A percentile compares a stretch with the other conserved stretches of the same genome.
Conservation (phyloP, 1,284 basidiomycete species). For the Pyrrhoderma lamaoense region DNA sequence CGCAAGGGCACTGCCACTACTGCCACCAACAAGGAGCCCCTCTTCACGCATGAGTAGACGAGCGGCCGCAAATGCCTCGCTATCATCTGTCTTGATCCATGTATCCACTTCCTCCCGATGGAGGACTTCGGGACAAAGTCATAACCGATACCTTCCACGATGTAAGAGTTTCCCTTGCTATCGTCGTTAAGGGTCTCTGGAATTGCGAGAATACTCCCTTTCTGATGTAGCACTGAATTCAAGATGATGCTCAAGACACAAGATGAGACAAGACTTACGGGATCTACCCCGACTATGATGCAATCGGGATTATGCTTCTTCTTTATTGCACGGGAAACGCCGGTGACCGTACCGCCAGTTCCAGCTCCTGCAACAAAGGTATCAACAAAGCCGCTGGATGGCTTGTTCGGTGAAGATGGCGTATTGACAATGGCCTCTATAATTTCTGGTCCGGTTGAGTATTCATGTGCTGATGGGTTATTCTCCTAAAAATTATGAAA, state of each 20-base stretch:
- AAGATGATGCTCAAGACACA: background rate
- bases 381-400: conserved; percentile 71
- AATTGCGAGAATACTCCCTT: conserved; percentile 80
- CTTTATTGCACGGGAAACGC: conserved; percentile 78
- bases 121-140: conserved; percentile 87
- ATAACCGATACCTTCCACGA: conserved; percentile 93
- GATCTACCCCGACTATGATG: conserved; percentile 84
- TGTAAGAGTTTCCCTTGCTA: conserved; percentile 57
- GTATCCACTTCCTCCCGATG: conserved; percentile 55
- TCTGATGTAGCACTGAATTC: conserved; percentile 32
- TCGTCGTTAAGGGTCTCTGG: conserved; percentile 59
- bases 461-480: conserved; percentile 88
- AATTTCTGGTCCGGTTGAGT: conserved; percentile 85
- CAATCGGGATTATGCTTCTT: conserved; percentile 65
- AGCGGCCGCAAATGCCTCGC: conserved; percentile 74
- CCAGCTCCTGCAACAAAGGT: conserved; percentile 86
- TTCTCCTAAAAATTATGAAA: conserved; percentile 43
- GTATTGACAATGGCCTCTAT: conserved; percentile 64
- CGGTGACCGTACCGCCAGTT: conserved; percentile 92
- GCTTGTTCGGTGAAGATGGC: conserved; percentile 44
- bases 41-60: conserved; percentile 79
- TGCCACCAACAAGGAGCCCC: conserved; percentile 88
- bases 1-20: conserved; percentile 78
- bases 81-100: conserved; percentile 87
- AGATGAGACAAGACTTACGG: conserved; percentile 44